These are phyloP conservation scores for Aspergillus flavus DNA, from an alignment of 2,329 filamentous ascomycete species.

Conservation along the genomic window DNA sequence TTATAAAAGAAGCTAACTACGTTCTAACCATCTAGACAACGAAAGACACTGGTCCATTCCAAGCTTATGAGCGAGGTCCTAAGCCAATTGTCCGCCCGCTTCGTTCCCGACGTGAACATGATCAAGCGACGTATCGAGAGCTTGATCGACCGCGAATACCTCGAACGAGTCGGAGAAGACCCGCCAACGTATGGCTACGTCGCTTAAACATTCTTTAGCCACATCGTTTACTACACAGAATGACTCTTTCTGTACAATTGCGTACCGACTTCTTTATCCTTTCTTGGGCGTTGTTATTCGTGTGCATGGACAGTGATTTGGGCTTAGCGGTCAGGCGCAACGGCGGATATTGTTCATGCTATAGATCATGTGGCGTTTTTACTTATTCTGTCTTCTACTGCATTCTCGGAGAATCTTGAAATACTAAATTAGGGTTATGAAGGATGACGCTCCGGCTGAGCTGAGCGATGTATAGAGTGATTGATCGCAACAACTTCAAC, in stretches of 20 bases:
- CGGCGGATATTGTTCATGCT: constrained; percentile 7
- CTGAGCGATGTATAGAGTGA: background rate
- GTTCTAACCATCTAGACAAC: constrained; percentile 40
- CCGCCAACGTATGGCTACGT: constrained; percentile 50
- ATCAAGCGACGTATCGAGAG: constrained; percentile 57
- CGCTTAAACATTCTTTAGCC: constrained; percentile 31
- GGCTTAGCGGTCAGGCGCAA: constrained; percentile 30
- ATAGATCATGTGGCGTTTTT: constrained; percentile 11
- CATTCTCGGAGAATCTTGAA: background rate
- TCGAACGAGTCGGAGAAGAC: constrained; percentile 49
- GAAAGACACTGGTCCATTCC: constrained; percentile 51
- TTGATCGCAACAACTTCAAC: background rate
- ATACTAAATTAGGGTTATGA: background rate
- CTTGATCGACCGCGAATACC: constrained; percentile 56
- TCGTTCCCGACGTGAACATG: constrained; percentile 55
- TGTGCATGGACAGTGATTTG: constrained; percentile 10
- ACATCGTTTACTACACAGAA: background rate
- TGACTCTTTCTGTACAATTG: background rate
- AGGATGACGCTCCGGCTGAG: background rate
- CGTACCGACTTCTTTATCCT: background rate
- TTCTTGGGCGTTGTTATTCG: background rate
- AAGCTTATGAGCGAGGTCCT: constrained; percentile 56
- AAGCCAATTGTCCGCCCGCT: constrained; percentile 50
- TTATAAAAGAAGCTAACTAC: constrained; percentile 4
- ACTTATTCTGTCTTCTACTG: background rate